Conservation (phyloP, 2,329 filamentous ascomycete species). For the Verticillium tricorpus region DNA sequence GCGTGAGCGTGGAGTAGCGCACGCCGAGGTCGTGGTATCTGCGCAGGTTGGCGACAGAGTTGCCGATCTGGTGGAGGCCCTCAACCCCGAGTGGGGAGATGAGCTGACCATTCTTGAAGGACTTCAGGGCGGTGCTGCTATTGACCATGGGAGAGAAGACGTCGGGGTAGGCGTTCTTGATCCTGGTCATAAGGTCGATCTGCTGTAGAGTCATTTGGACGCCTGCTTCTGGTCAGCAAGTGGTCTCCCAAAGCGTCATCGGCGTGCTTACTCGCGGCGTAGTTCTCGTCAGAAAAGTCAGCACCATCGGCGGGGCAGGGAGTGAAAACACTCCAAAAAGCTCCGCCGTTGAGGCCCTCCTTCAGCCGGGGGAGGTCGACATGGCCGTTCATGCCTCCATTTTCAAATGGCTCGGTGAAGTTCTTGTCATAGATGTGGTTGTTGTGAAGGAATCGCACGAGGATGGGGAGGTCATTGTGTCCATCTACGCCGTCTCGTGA, state of each 20-base stretch:
- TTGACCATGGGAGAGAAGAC: conserved; percentile 64
- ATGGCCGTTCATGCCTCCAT: conserved; percentile 64
- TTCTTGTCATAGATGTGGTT: conserved; percentile 74
- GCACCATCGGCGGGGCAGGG: conserved; percentile 68
- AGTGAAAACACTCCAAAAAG: conserved; percentile 90
- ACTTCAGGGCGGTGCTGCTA: conserved; percentile 55
- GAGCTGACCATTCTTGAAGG: conserved; percentile 58
- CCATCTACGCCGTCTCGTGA: conserved; percentile 55
- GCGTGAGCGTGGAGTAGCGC: conserved; percentile 82
- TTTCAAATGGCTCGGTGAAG: conserved; percentile 71
- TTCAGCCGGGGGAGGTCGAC: conserved; percentile 76
- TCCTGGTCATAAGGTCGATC: conserved; percentile 66
- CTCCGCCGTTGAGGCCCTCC: conserved; percentile 69
- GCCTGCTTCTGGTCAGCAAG: conserved; percentile 29
- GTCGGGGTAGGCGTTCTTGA: conserved; percentile 59
- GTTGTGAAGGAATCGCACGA: conserved; percentile 60
- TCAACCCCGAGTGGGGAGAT: conserved; percentile 80
- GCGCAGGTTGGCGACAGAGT: conserved; percentile 71
- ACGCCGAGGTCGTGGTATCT: conserved; percentile 74
- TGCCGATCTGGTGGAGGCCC: conserved; percentile 90
- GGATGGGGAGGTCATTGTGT: conserved; percentile 80
- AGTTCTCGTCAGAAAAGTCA: conserved; percentile 71
- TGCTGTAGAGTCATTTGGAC: conserved; percentile 68
- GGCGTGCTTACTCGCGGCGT: conserved; percentile 53
- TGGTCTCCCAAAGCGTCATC: background rate